Evolutionary conservation across 1,139 yeast species (phyloP), one percentile per base, ranked within the genome.

Genomic region (Geotrichum aggregatum): DNA sequence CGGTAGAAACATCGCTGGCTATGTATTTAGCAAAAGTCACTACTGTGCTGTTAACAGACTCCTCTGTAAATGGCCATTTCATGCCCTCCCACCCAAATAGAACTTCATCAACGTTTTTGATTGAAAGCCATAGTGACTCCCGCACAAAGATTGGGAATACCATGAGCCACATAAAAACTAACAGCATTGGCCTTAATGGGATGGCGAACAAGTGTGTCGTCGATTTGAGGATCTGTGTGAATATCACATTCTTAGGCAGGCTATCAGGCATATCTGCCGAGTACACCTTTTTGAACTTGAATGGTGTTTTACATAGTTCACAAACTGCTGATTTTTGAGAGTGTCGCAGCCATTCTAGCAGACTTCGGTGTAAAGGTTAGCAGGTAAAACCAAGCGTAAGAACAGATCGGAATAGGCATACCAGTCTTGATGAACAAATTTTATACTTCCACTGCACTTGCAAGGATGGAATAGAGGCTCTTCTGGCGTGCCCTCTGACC

Each of bases 391-490:
- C 8, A 24, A 24, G 28, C 28, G 28, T 5, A 24, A 24, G 18
- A 18, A 14, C 3, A 14, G 36, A 30, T 13, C 8, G 5, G 39
- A 16, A 28, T 3, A 45, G 10, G 30, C 69, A 44, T 62, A 68
- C 71, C 98, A 92, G 48, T 84, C 94, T 67, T 92, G 95, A 69
- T 92, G 99, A 53, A 92, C 87, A 64, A 83, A 89, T 66, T 86
- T 86, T 65, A 92, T 94, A 28, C 96, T 85, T 1, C 99, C 99
- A 55, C 89, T 78, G 69, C 98, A 92, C 63, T 80, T 83, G 70
- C 99, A 92, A 1, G 99, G 98, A 68, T 87, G 92, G 58, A 79
- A 84, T 49, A 92, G 73, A 2, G 97, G 97, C 59, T 87, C 92
- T 1, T 77, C 79, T 0, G 71, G 72, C 0, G 94, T 79, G n/a